Evolutionary conservation across 2,329 filamentous ascomycete genomes (phyloP).

Genomic region (Ophiosphaerella herpotricha): DNA sequence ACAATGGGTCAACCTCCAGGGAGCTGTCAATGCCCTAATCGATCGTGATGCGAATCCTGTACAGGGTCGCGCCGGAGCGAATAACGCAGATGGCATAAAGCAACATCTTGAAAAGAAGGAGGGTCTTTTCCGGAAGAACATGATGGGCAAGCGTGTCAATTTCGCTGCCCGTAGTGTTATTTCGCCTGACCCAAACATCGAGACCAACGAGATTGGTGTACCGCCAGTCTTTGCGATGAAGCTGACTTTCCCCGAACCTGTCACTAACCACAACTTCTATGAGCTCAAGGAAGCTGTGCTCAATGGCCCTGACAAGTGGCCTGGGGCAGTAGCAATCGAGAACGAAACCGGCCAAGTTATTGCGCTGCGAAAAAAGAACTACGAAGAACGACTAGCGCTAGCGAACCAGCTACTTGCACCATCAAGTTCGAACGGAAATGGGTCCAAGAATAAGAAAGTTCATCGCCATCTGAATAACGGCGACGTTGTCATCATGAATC

Average conservation of each 20-base stretch:
- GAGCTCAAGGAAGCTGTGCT: constrained; percentile 95
- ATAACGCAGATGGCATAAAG: constrained; percentile 92
- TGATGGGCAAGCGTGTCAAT: constrained; percentile 99
- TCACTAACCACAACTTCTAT: constrained; percentile 95
- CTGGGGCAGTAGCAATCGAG: constrained; percentile 90
- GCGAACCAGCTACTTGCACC: constrained; percentile 93
- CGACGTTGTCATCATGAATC: constrained; percentile 98
- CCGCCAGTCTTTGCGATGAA: constrained; percentile 97
- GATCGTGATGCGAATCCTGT: constrained; percentile 86
- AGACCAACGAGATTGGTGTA: constrained; percentile 98
- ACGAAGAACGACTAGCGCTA: constrained; percentile 83
- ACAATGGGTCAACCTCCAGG: constrained; percentile 82
- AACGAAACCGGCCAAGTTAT: constrained; percentile 93
- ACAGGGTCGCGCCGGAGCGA: constrained; percentile 74
- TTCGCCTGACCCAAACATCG: constrained; percentile 96
- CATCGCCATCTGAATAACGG: constrained; percentile 95
- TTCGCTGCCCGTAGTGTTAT: constrained; percentile 97
- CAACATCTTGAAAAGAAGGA: constrained; percentile 99
- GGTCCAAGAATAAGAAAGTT: constrained; percentile 90
- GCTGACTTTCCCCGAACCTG: constrained; percentile 93
- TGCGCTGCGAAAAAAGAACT: constrained; percentile 82
- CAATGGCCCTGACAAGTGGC: constrained; percentile 92
- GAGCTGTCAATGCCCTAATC: constrained; percentile 88
- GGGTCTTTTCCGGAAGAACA: constrained; percentile 96
- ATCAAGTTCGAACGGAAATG: constrained; percentile 73